Evolutionary conservation across 2,329 filamentous ascomycete species (phyloP).

Genomic region (Aspergillus brasiliensis): DNA sequence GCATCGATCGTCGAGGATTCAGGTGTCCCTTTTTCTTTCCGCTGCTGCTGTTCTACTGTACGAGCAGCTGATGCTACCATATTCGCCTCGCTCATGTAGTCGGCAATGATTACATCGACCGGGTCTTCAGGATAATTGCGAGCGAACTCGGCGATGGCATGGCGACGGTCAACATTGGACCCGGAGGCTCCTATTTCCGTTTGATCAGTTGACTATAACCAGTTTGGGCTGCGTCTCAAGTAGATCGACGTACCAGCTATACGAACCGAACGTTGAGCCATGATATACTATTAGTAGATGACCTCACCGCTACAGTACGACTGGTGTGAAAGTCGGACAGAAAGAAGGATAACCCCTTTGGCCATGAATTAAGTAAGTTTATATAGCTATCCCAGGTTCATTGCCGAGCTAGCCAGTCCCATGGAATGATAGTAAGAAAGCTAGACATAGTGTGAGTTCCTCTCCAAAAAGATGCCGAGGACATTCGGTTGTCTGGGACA

Average conservation of each 20-base stretch:
- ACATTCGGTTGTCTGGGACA: constrained; percentile 19
- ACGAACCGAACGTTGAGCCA: constrained; percentile 28
- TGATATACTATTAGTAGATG: constrained; percentile 5
- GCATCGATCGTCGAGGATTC: constrained; percentile 15
- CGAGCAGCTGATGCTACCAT: constrained; percentile 48
- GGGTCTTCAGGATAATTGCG: constrained; percentile 46
- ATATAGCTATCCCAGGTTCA: background rate
- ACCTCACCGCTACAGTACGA: background rate
- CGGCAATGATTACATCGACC: constrained; percentile 50
- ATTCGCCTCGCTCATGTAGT: constrained; percentile 56
- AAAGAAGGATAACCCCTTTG: too few relatives aligned
- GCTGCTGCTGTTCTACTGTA: constrained; percentile 39
- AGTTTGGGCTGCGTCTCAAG: background rate
- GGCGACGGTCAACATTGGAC: constrained; percentile 48
- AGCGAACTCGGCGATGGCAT: constrained; percentile 49
- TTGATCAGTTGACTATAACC: background rate
- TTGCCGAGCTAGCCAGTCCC: background rate
- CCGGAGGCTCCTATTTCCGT: constrained; percentile 43
- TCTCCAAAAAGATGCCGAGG: constrained; percentile 6
- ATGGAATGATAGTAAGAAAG: background rate
- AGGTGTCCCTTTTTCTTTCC: constrained; percentile 7
- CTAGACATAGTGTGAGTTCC: background rate
- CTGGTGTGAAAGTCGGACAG: too few relatives aligned
- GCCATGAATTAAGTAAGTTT: background rate
- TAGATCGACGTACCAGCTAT: constrained; percentile 27